Base-by-base conservation (phyloP, 2,329 filamentous ascomycete species). In the Paecilomyces variotii region DNA sequence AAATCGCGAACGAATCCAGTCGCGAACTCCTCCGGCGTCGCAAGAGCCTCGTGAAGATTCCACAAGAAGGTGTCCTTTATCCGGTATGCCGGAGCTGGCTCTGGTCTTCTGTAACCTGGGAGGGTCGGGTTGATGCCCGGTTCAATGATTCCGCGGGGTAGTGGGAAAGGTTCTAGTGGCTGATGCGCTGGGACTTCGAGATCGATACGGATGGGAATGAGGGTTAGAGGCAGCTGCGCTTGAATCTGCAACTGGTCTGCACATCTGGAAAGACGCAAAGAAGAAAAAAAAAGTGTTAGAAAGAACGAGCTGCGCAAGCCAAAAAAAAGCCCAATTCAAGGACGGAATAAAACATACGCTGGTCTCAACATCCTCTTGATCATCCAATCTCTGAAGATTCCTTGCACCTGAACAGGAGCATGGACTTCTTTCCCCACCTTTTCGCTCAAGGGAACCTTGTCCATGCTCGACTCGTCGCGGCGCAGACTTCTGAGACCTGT, bases 21-120 rank as follows among this genome's bases (percentile, higher is more conserved):
- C n/a, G 94, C 94, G 71, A 97, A 99, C 69, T 96, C 89, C 70
- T 99, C 94, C 0, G 94, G 96, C 0, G 94, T 99, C 56, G 92
- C 89, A 59, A 97, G 80, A 0, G 90, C 89, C 77, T 99, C 94
- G 75, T 97, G 93, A 12, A 99, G 81, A 68, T 99, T 99, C 94
- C 94, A 99, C 56, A 97, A 78, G 68, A 99, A 97, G n/a, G 90
- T 88, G 67, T 99, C 94, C 68, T 95, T 91, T 59, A 99, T 80
- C 62, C 94, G 86, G 75, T 91, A 97, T 2, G 90, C 88, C 0
- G 91, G 86, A 12, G 91, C 91, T 61, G 84, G 76, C 62, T 97
- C 93, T 57, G 88, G 88, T 57, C 83, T 81, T 67, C 87, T 87
- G 76, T 95, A 97, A 58, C 91, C 86, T 12, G 90, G 87, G 55